These are phyloP conservation scores for Lasiodiplodia theobromae DNA, from an alignment of 2,329 filamentous ascomycete genomes.

Conservation along the genomic window DNA sequence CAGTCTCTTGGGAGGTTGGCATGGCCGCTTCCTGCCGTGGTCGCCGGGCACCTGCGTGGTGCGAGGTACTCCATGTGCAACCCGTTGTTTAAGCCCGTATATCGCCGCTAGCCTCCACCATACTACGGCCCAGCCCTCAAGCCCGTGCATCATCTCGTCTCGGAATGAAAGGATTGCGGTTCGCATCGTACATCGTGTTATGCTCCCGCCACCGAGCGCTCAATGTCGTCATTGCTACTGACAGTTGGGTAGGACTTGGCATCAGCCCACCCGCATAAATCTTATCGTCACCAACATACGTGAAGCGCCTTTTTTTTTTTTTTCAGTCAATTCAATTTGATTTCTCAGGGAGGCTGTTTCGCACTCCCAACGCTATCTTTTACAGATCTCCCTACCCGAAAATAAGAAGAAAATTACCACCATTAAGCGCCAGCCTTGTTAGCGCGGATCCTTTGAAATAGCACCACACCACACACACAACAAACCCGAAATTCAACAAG, in stretches of 20 bases:
- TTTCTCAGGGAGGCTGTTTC: background rate
- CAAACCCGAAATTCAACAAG: background rate
- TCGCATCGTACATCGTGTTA: slow-evolving; percentile 1
- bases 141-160: slow-evolving; percentile 26
- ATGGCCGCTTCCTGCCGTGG: slow-evolving; percentile 1
- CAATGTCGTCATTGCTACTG: background rate
- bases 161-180: slow-evolving; percentile 1
- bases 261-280: too few species aligned
- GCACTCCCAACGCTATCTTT: background rate
- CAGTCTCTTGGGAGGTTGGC: background rate
- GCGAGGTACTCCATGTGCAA: background rate
- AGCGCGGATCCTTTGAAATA: background rate
- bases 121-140: background rate
- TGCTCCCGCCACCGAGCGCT: slow-evolving; percentile 14
- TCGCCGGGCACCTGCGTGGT: background rate
- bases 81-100: slow-evolving; percentile 16
- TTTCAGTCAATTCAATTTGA: background rate
- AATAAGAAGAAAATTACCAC: slow-evolving; percentile 13
- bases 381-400: slow-evolving; percentile 10
- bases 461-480: background rate
- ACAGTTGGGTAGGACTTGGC: too few species aligned
- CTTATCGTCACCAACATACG: too few species aligned
- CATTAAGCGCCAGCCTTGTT: slow-evolving; percentile 3
- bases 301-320: background rate
- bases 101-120: background rate